Base-by-base conservation (phyloP, 768 basidiomycete species). In the Lentinula edodes region DNA sequence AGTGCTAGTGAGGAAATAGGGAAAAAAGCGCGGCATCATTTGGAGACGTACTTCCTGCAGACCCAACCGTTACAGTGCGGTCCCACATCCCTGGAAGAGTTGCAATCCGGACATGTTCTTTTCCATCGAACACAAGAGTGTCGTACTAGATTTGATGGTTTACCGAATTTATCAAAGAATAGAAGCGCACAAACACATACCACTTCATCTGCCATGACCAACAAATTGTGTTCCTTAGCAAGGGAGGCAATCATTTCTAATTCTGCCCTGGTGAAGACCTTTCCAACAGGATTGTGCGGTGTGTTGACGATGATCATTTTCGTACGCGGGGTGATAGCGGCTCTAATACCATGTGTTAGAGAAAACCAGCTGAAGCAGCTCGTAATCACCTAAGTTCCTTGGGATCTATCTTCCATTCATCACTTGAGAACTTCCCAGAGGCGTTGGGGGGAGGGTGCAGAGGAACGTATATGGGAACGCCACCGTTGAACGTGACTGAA, bases 11-110 rank as follows among this genome's bases (percentile, higher is more conserved):
- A 48, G 46, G 20, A 48, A 41, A 28, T 28, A 28, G 28, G 28
- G n/a, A 15, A 20, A 20, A 50, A 35, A 46, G 9, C 41, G 28
- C 28, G 2, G 35, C 48, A 43, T 28, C 42, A 36, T 38, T 36
- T 20, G 23, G 58, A 16, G 5, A 74, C 87, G 77, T 74, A 93
- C 93, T 96, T 66, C 95, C 95, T 32, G 92, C 95, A n/a, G 93
- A 95, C 46, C 90, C 87, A 60, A 98, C 92, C 6, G 96, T 98
- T 45, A 99, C 87, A 0, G 97, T 99, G 45, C 97, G 87, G 66
- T 98, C 92, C 95, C 95, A 98, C 92, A 98, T 97, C 18, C 94
- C 93, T 5, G 95, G 95, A 20, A 99, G 81, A 38, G 79, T 92
- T 3, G 96, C 95, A 67, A 98, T 90, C 58, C 96, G 88, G 61